Percentiles rank a stretch among this genome's conserved stretches.
phyloP scores from a whole-genome alignment of 257 asterid species.

The Solanum pennellii region DNA sequence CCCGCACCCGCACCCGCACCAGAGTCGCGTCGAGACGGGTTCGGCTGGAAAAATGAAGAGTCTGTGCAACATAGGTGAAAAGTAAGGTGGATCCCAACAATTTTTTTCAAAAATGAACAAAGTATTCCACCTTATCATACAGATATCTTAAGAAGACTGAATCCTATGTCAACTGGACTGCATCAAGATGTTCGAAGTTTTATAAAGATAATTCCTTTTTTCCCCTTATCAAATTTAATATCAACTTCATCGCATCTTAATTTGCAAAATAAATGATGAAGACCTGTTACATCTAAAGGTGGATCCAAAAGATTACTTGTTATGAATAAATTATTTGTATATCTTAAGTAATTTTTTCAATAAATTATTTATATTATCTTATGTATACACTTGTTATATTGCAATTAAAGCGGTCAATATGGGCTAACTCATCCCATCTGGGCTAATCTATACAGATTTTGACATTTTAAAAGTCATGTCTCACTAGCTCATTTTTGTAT shows the following conservation, averaged over 20 bases:
- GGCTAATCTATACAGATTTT: too few relatives aligned
- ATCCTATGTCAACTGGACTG: background rate
- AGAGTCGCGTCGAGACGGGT: too few relatives aligned
- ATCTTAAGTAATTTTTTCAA: background rate
- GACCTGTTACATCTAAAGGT: background rate
- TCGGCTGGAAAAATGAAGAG: too few relatives aligned
- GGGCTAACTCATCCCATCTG: too few relatives aligned
- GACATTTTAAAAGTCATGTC: too few relatives aligned
- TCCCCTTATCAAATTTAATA: background rate
- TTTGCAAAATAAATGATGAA: background rate
- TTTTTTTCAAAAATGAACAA: background rate
- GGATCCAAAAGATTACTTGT: background rate
- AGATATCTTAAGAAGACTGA: background rate
- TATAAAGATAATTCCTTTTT: background rate
- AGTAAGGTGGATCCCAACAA: background rate
- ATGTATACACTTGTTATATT: background rate
- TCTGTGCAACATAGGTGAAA: too few relatives aligned
- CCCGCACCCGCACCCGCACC: too few relatives aligned
- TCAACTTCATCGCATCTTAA: background rate
- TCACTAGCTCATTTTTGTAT: too few relatives aligned
- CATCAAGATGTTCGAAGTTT: background rate
- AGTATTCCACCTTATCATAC: background rate
- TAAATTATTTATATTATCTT: too few relatives aligned
- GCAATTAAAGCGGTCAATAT: too few relatives aligned
- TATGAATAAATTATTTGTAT: too few relatives aligned